Conservation (phyloP, 768 basidiomycete species). For the Brasilioporus rufonigricans region DNA sequence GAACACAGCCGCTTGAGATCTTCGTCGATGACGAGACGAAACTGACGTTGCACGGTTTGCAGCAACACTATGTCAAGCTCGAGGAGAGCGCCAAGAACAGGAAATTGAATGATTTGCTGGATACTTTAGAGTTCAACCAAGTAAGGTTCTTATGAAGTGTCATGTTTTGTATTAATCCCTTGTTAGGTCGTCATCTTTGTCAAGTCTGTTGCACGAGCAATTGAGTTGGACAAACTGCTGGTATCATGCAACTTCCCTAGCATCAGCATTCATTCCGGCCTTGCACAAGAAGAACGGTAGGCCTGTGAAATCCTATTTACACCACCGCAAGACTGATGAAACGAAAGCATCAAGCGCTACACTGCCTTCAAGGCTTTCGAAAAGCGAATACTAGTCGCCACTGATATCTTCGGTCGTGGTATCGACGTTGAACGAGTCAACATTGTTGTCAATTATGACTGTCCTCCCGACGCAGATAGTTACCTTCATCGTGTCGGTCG, state of each 20-base stretch:
- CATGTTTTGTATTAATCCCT: slow-evolving; percentile 1
- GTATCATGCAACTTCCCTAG: slow-evolving; percentile 98
- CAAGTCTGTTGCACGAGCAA: slow-evolving; percentile 95
- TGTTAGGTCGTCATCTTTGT: slow-evolving; percentile 97
- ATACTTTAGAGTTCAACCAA: slow-evolving; percentile 98
- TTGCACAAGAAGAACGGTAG: slow-evolving; percentile 94
- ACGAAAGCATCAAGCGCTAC: slow-evolving; percentile 82
- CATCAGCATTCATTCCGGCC: slow-evolving; percentile 94
- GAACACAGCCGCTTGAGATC: slow-evolving; percentile 90
- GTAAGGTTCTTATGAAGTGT: slow-evolving; percentile 37
- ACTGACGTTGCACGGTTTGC: slow-evolving; percentile 93
- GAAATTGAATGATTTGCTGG: slow-evolving; percentile 93
- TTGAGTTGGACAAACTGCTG: slow-evolving; percentile 92
- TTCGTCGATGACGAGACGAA: slow-evolving; percentile 99
- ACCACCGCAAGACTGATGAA: slow-evolving; percentile 2
- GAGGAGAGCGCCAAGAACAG: slow-evolving; percentile 95
- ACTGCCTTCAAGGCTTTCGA: slow-evolving; percentile 99
- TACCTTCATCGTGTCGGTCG: slow-evolving; percentile 99
- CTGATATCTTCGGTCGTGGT: slow-evolving; percentile 98
- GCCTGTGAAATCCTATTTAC: slow-evolving; percentile 29
- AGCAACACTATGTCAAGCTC: slow-evolving; percentile 97
- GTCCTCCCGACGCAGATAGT: slow-evolving; percentile 94
- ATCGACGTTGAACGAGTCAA: slow-evolving; percentile 99
- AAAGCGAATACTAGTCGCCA: slow-evolving; percentile 98
- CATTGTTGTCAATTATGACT: slow-evolving; percentile 99